Evolutionary conservation across 257 asterid genomes (phyloP).

Genomic region (Primulina huaijiensis): DNA sequence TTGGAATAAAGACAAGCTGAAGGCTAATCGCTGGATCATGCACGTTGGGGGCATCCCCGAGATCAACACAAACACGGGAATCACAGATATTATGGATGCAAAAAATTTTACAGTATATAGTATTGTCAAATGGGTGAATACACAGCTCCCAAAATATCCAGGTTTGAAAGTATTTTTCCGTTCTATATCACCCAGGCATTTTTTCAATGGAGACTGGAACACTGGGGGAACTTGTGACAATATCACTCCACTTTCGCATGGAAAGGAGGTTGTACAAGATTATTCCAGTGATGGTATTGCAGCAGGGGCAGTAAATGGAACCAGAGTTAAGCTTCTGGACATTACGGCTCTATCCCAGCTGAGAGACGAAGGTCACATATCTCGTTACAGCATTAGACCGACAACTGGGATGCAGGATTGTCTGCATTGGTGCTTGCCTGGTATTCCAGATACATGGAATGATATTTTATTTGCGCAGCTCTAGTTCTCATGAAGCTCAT

Average conservation of each 20-base stretch:
- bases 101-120: slow-evolving; percentile 65
- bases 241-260: slow-evolving; percentile 62
- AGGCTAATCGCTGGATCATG: slow-evolving; percentile 82
- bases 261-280: slow-evolving; percentile 61
- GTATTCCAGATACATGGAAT: slow-evolving; percentile 93
- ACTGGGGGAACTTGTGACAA: slow-evolving; percentile 91
- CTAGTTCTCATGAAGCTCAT: slow-evolving; percentile 11
- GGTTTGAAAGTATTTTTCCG: slow-evolving; percentile 66
- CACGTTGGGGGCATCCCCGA: slow-evolving; percentile 66
- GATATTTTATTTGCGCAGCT: slow-evolving; percentile 71
- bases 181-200: slow-evolving; percentile 83
- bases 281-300: slow-evolving; percentile 67
- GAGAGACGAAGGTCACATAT: slow-evolving; percentile 91
- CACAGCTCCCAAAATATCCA: slow-evolving; percentile 67
- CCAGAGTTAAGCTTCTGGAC: slow-evolving; percentile 59
- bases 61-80: slow-evolving; percentile 34
- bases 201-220: slow-evolving; percentile 92
- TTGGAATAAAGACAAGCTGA: slow-evolving; percentile 86
- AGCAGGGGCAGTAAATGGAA: slow-evolving; percentile 70
- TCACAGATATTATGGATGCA: slow-evolving; percentile 55
- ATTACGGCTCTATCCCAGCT: slow-evolving; percentile 72
- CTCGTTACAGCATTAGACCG: slow-evolving; percentile 74
- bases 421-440: slow-evolving; percentile 97
- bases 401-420: slow-evolving; percentile 88
- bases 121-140: slow-evolving; percentile 67